Evolutionary conservation across 306 rosid species (phyloP).

Genomic region (Neltuma alba): DNA sequence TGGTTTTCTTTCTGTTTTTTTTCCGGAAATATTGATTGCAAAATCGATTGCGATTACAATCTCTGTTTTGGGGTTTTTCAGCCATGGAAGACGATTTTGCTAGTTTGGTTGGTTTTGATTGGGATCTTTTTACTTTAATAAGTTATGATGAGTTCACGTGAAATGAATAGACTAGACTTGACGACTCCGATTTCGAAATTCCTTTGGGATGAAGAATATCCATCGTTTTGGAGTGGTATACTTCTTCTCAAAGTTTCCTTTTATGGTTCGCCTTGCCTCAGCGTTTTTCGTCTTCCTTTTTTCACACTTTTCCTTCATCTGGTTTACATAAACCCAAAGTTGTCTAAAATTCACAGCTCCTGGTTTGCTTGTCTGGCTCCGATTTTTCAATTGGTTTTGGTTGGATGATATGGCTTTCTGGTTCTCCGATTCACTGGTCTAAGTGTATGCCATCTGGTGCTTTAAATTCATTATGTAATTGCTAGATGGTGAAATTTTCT

Average conservation of each 20-base stretch:
- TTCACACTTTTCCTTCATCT: slow-evolving; percentile 30
- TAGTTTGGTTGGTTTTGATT: slow-evolving; percentile 48
- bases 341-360: slow-evolving; percentile 27
- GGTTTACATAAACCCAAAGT: slow-evolving; percentile 39
- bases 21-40: slow-evolving; percentile 16
- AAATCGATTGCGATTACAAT: slow-evolving; percentile 2
- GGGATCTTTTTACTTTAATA: slow-evolving; percentile 45
- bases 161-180: slow-evolving; percentile 34
- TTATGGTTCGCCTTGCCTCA: slow-evolving; percentile 34
- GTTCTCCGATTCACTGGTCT: slow-evolving; percentile 20
- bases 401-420: slow-evolving; percentile 8
- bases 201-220: slow-evolving; percentile 73
- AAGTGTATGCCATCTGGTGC: slow-evolving; percentile 36
- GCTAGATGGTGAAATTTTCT: slow-evolving; percentile 34
- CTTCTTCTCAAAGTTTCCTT: slow-evolving; percentile 62
- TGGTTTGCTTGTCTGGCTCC: slow-evolving; percentile 32
- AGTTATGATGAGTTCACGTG: slow-evolving; percentile 59
- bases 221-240: slow-evolving; percentile 55
- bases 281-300: slow-evolving; percentile 12
- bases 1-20: slow-evolving; percentile 1
- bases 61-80: slow-evolving; percentile 58
- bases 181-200: slow-evolving; percentile 44
- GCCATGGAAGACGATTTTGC: slow-evolving; percentile 45
- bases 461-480: slow-evolving; percentile 24
- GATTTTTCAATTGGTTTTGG: slow-evolving; percentile 17